Evolutionary conservation across 495 filamentous ascomycete species (phyloP).

Genomic region (Penicillium turbatum): DNA sequence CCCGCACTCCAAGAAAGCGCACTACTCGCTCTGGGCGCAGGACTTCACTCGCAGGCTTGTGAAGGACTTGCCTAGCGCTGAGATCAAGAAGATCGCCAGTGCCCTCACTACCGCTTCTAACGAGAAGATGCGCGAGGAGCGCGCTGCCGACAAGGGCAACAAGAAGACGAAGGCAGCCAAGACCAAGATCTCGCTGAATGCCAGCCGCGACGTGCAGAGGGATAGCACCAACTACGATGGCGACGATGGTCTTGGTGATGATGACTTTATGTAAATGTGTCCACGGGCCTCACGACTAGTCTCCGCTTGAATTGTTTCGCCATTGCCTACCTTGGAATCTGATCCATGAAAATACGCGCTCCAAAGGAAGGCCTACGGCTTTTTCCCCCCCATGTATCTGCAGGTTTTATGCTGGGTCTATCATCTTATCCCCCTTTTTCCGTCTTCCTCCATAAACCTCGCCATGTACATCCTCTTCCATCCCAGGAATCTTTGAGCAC

Average conservation of each 20-base stretch:
- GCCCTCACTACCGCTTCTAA: constrained; percentile 80
- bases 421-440: background rate
- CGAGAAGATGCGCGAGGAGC: constrained; percentile 99
- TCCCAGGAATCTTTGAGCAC: background rate
- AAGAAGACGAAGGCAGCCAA: constrained; percentile 97
- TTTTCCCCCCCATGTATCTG: background rate
- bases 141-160: constrained; percentile 84
- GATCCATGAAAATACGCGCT: constrained; percentile 15
- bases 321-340: constrained; percentile 13
- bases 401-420: background rate
- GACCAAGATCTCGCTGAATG: constrained; percentile 80
- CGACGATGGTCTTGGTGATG: constrained; percentile 72
- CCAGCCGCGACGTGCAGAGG: constrained; percentile 60
- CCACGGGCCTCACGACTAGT: constrained; percentile 8
- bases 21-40: constrained; percentile 83
- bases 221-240: constrained; percentile 74
- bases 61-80: constrained; percentile 81
- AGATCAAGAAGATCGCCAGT: constrained; percentile 93
- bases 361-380: background rate
- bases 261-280: constrained; percentile 64
- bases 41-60: constrained; percentile 84
- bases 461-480: constrained; percentile 12
- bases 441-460: background rate
- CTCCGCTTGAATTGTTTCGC: constrained; percentile 8
- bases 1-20: constrained; percentile 75